Percentiles rank a stretch among this genome's conserved stretches.
phyloP scores from a whole-genome alignment of 106 monocot genomes.

The Dioscorea alata region DNA sequence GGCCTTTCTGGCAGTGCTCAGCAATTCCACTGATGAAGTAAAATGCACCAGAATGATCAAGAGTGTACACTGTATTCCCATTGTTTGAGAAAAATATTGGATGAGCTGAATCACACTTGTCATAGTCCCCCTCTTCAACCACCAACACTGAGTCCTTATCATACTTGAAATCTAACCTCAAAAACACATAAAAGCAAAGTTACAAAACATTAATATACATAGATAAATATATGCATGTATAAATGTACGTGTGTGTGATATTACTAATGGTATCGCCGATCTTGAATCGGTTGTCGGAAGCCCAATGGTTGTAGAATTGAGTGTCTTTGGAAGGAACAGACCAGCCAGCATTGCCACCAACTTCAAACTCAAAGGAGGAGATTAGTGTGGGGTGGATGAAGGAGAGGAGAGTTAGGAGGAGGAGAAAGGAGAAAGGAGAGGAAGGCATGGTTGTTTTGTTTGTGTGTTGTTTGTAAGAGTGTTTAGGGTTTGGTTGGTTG shows the following conservation, averaged over 20 bases:
- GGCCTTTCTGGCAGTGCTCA: slow-evolving; percentile 73
- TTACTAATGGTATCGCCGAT: slow-evolving; percentile 61
- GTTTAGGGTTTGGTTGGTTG: no score
- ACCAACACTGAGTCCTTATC: slow-evolving; percentile 78
- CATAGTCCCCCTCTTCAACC: slow-evolving; percentile 68
- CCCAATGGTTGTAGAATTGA: slow-evolving; percentile 74
- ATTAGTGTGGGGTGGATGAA: not conserved
- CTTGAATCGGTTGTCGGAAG: slow-evolving; percentile 64
- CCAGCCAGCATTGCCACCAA: slow-evolving; percentile 64
- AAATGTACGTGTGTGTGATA: not conserved
- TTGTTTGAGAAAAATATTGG: slow-evolving; percentile 77
- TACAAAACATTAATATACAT: slow-evolving; percentile 4
- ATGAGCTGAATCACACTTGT: slow-evolving; percentile 52
- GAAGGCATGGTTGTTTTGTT: not conserved
- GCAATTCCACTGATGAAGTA: slow-evolving; percentile 89
- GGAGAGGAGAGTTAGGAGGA: not conserved
- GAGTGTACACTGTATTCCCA: slow-evolving; percentile 40
- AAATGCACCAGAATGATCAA: slow-evolving; percentile 43
- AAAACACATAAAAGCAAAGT: not conserved
- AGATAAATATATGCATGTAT: not conserved
- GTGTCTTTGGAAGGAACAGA: slow-evolving; percentile 38
- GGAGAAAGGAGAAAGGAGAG: not conserved
- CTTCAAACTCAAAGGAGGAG: slow-evolving; percentile 42
- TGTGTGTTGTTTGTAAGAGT: no score
- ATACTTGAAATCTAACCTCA: slow-evolving; percentile 54